These are phyloP conservation scores for Purpureocillium takamizusanense DNA, from an alignment of 2,329 filamentous ascomycete genomes.

Conservation along the genomic window DNA sequence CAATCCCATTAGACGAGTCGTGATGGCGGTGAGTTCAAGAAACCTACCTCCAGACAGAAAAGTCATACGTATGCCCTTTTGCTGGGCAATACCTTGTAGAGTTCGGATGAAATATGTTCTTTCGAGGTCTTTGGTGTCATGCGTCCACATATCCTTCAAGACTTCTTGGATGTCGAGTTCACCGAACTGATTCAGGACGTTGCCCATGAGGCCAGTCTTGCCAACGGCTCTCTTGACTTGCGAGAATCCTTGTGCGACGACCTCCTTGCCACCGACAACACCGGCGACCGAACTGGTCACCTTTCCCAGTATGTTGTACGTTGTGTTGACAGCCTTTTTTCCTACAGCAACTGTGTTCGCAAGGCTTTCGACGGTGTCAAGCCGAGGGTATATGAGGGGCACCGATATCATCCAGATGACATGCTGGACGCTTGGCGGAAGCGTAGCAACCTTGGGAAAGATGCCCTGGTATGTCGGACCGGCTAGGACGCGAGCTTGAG, in stretches of 20 bases:
- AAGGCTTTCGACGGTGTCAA: constrained; percentile 86
- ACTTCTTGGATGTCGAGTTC: constrained; percentile 94
- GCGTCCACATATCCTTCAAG: constrained; percentile 93
- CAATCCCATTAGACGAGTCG: too few species aligned
- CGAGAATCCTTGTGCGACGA: constrained; percentile 86
- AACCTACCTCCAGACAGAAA: constrained; percentile 77
- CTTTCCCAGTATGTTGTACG: constrained; percentile 92
- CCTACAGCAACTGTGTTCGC: constrained; percentile 87
- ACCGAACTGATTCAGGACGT: constrained; percentile 90
- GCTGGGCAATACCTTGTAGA: constrained; percentile 86
- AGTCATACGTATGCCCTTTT: constrained; percentile 93
- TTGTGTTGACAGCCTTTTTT: constrained; percentile 93
- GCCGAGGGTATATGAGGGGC: constrained; percentile 78
- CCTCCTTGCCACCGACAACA: constrained; percentile 87
- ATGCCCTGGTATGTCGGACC: constrained; percentile 95
- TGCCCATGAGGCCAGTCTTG: constrained; percentile 91
- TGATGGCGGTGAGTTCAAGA: background rate
- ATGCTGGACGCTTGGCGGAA: constrained; percentile 90
- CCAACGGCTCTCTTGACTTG: constrained; percentile 95
- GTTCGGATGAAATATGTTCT: constrained; percentile 94
- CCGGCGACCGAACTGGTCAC: constrained; percentile 92
- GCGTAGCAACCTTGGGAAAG: constrained; percentile 86
- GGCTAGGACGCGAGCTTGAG: constrained; percentile 83
- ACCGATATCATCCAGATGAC: constrained; percentile 95
- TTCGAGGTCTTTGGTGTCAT: constrained; percentile 95